Evolutionary conservation across 2,329 filamentous ascomycete species (phyloP).

Genomic region (Cladobotryum mycophilum): DNA sequence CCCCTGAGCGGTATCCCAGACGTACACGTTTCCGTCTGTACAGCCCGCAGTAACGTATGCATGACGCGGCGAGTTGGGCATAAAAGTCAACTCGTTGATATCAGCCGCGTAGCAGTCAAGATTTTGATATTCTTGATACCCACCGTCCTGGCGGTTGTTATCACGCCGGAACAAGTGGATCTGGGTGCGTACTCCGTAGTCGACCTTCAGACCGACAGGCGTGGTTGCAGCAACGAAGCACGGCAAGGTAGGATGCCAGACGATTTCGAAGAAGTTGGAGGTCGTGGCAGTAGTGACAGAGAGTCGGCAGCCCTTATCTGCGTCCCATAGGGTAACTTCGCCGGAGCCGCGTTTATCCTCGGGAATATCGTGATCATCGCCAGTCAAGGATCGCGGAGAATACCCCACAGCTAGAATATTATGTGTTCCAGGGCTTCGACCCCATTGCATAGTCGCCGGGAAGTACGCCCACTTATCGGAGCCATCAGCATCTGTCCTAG

Average conservation of each 20-base stretch:
- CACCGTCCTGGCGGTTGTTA: conserved; percentile 19
- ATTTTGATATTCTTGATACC: conserved; percentile 41
- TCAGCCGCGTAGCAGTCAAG: conserved; percentile 55
- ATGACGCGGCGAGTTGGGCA: conserved; percentile 45
- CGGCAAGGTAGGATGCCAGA: conserved; percentile 52
- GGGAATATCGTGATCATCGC: conserved; percentile 52
- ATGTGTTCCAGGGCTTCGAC: conserved; percentile 34
- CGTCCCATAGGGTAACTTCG: conserved; percentile 56
- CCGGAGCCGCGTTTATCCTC: conserved; percentile 51
- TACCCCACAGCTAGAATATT: conserved; percentile 56
- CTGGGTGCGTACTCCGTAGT: conserved; percentile 46
- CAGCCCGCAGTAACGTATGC: conserved; percentile 55
- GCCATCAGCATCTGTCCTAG: conserved; percentile 26
- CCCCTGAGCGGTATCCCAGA: conserved; percentile 55
- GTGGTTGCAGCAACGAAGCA: conserved; percentile 54
- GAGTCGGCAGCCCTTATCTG: conserved; percentile 35
- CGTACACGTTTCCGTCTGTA: conserved; percentile 55
- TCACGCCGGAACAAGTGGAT: conserved; percentile 46
- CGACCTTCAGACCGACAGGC: conserved; percentile 39
- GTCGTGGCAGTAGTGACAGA: conserved; percentile 45
- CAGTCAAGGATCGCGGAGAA: conserved; percentile 49
- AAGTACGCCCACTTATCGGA: conserved; percentile 54
- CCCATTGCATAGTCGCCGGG: conserved; percentile 60
- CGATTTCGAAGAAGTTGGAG: conserved; percentile 58
- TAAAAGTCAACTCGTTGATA: conserved; percentile 56